Conservation (phyloP, 1,284 basidiomycete species). For the Ganoderma sinense region DNA sequence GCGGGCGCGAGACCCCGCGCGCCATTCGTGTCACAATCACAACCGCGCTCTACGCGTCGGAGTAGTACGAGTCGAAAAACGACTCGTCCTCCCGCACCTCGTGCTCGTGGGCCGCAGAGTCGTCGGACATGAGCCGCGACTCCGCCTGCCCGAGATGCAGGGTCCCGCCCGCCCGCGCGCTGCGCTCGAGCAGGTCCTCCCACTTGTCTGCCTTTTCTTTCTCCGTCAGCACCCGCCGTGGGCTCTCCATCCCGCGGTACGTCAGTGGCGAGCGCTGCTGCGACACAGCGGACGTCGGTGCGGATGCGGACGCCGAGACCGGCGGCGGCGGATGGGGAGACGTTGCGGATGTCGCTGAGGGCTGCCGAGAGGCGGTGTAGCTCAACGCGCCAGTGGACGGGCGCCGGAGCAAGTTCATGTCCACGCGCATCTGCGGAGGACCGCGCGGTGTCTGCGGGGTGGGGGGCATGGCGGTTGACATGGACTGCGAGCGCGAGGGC, state of each 20-base stretch:
- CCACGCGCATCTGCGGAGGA: constrained; percentile 31
- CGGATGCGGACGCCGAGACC: constrained; percentile 27
- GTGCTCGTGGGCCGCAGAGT: constrained; percentile 13
- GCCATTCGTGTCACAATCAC: not conserved
- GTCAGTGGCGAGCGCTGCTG: constrained; percentile 44
- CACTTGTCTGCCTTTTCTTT: constrained; percentile 74
- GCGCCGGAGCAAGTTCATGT: constrained; percentile 28
- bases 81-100: constrained; percentile 8
- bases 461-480: constrained; percentile 28
- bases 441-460: constrained; percentile 35
- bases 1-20: constrained; percentile 5
- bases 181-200: constrained; percentile 70
- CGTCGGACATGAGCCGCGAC: constrained; percentile 53
- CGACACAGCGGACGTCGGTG: constrained; percentile 32
- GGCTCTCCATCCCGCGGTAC: constrained; percentile 57
- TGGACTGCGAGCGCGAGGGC: constrained; percentile 28
- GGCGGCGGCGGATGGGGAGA: constrained; percentile 31
- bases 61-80: constrained; percentile 29
- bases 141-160: constrained; percentile 54
- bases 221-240: constrained; percentile 55
- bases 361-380: constrained; percentile 39
- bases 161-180: constrained; percentile 73
- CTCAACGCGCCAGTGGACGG: constrained; percentile 39
- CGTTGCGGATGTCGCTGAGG: constrained; percentile 29
- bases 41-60: not conserved